Percentiles rank a stretch among this genome's conserved stretches.
Conservation (phyloP, 2,329 filamentous ascomycete genomes). For the Ophiobolus disseminans region DNA sequence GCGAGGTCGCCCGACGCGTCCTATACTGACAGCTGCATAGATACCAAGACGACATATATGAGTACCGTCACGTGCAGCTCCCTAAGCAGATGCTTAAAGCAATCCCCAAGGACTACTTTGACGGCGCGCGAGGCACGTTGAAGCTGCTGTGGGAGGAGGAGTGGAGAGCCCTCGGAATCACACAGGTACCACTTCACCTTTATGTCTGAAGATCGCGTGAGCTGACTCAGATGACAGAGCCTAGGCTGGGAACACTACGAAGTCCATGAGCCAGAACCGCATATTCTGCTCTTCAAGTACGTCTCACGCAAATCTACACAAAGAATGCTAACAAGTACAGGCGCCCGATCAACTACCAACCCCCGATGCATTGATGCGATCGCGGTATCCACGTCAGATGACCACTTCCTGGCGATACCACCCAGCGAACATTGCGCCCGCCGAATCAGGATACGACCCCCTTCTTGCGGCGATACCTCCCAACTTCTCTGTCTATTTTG, state of each 20-base stretch:
- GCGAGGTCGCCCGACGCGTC: constrained; percentile 18
- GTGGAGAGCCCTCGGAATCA: constrained; percentile 96
- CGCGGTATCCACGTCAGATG: constrained; percentile 13
- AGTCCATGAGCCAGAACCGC: constrained; percentile 97
- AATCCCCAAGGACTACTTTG: constrained; percentile 94
- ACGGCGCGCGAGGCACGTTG: constrained; percentile 84
- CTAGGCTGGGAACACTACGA: constrained; percentile 99
- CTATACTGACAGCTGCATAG: constrained; percentile 58
- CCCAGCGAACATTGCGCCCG: constrained; percentile 1
- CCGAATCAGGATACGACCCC: constrained; percentile 20
- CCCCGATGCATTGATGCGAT: constrained; percentile 58
- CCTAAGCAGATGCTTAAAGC: constrained; percentile 98
- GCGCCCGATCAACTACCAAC: constrained; percentile 84
- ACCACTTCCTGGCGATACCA: neutral
- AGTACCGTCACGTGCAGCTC: constrained; percentile 97
- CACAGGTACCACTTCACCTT: constrained; percentile 70
- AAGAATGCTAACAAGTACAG: constrained; percentile 53
- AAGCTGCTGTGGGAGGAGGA: constrained; percentile 98
- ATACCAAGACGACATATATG: constrained; percentile 90
- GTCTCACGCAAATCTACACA: constrained; percentile 50
- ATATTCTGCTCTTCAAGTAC: constrained; percentile 98
- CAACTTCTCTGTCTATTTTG: constrained; percentile 42
- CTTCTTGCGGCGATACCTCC: constrained; percentile 27
- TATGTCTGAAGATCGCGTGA: neutral
- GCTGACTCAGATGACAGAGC: constrained; percentile 67